Evolutionary conservation across 768 basidiomycete species (phyloP), one percentile per base, ranked within the genome.

Genomic region (Dioszegia aurantiaca): DNA sequence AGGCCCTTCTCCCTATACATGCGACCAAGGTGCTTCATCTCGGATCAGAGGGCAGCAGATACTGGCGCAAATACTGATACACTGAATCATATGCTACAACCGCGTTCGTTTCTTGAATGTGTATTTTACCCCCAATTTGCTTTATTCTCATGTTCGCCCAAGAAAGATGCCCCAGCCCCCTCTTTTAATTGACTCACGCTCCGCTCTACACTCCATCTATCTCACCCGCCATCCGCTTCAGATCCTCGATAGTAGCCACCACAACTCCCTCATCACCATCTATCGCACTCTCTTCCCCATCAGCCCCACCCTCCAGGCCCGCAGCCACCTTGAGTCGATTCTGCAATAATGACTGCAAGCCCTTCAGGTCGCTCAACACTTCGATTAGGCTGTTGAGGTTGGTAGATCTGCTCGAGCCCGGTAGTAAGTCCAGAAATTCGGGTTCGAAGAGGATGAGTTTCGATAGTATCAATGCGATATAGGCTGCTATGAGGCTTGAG

Each of bases 401-500:
- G 5, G 19, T 19, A 33, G 6, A 27, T 11, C 27, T 39, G 39
- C 3, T 26, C 5, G 24, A 19, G 39, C 52, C 52, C 5, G 52
- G 42, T 6, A 54, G 39, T 3, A n/a, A n/a, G 2, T 26, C 39
- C 26, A 41, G 42, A 27, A 47, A 23, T 26, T 27, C 28, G 27
- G 14, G 53, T 17, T 40, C 21, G 37, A n/a, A 3, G 39, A 42
- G 31, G 24, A 55, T 28, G 24, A 55, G 27, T 33, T 43, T 55
- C 11, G 41, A 9, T 27, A 55, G 43, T 2, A 55, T 6, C 3
- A 55, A 26, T 4, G 54, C 54, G 19, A 55, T 28, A 17, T 55
- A 55, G 24, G 41, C 54, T 28, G 54, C 54, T 19, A 55, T 55
- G 21, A 55, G 27, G 41, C 54, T 46, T 12, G 54, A 21, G 8